A percentile compares a stretch with the other conserved stretches of the same genome.
phyloP scores from a whole-genome alignment of 148 eudicot species.

The Vaccinium darrowii region DNA sequence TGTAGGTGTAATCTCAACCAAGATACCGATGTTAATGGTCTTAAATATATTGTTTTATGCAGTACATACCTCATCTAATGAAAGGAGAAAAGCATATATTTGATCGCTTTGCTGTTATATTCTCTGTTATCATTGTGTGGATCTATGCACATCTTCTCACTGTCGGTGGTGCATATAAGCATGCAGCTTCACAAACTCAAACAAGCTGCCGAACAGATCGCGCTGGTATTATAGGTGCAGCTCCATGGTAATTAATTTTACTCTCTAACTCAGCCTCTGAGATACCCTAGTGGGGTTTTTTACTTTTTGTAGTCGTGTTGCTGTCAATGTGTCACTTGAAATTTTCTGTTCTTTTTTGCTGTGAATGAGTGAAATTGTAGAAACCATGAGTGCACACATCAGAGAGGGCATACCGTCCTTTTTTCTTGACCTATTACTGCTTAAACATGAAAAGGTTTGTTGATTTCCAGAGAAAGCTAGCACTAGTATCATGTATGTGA shows the following conservation, averaged over 20 bases:
- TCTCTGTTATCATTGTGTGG: slow-evolving; percentile 87
- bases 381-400: neutral
- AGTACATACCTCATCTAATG: slow-evolving; percentile 89
- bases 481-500: neutral
- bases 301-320: neutral
- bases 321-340: neutral
- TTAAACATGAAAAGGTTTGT: slow-evolving; percentile 8
- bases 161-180: slow-evolving; percentile 81
- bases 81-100: slow-evolving; percentile 58
- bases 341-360: neutral
- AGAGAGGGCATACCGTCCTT: neutral
- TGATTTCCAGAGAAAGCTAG: neutral
- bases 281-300: neutral
- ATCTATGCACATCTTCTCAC: slow-evolving; percentile 82
- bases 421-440: neutral
- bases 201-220: slow-evolving; percentile 89
- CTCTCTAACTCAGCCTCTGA: neutral
- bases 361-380: neutral
- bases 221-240: slow-evolving; percentile 73
- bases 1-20: neutral
- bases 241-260: slow-evolving; percentile 62
- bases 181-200: slow-evolving; percentile 62
- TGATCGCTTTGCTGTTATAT: slow-evolving; percentile 79
- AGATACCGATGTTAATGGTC: neutral
- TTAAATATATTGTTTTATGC: slow-evolving; percentile 22